Evolutionary conservation across 352 stramenopile species (phyloP).

Genomic region (Albugo candida): DNA sequence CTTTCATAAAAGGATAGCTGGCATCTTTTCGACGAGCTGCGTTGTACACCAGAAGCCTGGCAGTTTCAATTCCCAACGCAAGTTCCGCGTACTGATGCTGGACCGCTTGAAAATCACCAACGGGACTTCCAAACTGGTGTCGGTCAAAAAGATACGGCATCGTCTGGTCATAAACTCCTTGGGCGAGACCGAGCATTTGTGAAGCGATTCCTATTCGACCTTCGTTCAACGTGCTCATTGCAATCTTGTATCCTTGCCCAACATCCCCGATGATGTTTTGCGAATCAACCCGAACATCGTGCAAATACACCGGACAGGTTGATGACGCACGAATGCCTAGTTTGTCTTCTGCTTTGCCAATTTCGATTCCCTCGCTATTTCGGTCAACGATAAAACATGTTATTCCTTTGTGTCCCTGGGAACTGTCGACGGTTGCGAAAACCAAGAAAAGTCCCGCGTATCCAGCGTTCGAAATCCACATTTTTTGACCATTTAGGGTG

Average conservation of each 20-base stretch:
- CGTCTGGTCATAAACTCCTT: slow-evolving; percentile 89
- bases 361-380: slow-evolving; percentile 79
- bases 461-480: slow-evolving; percentile 96
- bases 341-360: slow-evolving; percentile 93
- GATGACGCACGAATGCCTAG: slow-evolving; percentile 90
- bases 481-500: slow-evolving; percentile 90
- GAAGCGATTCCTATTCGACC: slow-evolving; percentile 93
- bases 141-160: slow-evolving; percentile 93
- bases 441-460: slow-evolving; percentile 92
- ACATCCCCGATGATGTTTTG: slow-evolving; percentile 87
- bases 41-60: slow-evolving; percentile 88
- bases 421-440: slow-evolving; percentile 88
- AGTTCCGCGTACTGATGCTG: slow-evolving; percentile 92
- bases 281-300: slow-evolving; percentile 86
- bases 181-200: slow-evolving; percentile 93
- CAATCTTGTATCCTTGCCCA: slow-evolving; percentile 92
- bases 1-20: slow-evolving; percentile 89
- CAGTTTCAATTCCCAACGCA: slow-evolving; percentile 88
- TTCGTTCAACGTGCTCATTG: slow-evolving; percentile 94
- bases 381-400: slow-evolving; percentile 96
- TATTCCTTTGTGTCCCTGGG: slow-evolving; percentile 92
- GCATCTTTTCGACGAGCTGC: slow-evolving; percentile 87
- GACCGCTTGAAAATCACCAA: slow-evolving; percentile 92
- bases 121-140: slow-evolving; percentile 87
- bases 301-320: slow-evolving; percentile 89